phyloP scores from a whole-genome alignment of 148 eudicot genomes.

The Rhododendron henanense region DNA sequence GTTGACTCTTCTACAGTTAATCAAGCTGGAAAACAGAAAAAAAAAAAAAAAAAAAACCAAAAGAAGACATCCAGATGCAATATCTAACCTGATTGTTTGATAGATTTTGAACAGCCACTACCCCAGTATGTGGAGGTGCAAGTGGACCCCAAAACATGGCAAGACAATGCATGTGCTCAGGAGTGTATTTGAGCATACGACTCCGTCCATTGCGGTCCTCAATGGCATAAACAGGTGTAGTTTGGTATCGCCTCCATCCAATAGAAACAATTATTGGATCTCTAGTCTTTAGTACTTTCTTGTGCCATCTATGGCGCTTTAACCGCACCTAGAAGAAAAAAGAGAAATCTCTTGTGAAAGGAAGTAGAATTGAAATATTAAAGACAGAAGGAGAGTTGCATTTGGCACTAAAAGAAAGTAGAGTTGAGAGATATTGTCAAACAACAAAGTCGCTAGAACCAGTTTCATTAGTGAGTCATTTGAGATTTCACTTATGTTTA shows the following conservation, averaged over 20 bases:
- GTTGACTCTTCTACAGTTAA: background rate
- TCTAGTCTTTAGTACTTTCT: constrained; percentile 81
- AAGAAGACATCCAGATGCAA: background rate
- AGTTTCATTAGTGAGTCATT: background rate
- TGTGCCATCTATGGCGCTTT: constrained; percentile 98
- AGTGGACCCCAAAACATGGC: constrained; percentile 99
- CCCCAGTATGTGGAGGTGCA: constrained; percentile 87
- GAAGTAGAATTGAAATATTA: background rate
- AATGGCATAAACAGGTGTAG: constrained; percentile 81
- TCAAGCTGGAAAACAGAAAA: background rate
- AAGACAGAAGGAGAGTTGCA: background rate
- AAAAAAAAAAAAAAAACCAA: background rate
- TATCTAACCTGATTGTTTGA: constrained; percentile 66
- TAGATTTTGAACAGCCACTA: constrained; percentile 81
- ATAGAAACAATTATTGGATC: constrained; percentile 86
- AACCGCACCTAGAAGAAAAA: constrained; percentile 52
- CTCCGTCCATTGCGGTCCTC: constrained; percentile 80
- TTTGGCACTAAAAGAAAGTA: background rate
- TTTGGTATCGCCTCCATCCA: constrained; percentile 98
- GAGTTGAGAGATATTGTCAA: background rate
- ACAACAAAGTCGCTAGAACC: background rate
- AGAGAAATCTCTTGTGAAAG: background rate
- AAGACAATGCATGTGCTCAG: constrained; percentile 97
- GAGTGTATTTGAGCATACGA: constrained; percentile 95
- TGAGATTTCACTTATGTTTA: background rate